Base-by-base conservation (phyloP, 2,329 filamentous ascomycete species). In the Malbranchea zuffiana region DNA sequence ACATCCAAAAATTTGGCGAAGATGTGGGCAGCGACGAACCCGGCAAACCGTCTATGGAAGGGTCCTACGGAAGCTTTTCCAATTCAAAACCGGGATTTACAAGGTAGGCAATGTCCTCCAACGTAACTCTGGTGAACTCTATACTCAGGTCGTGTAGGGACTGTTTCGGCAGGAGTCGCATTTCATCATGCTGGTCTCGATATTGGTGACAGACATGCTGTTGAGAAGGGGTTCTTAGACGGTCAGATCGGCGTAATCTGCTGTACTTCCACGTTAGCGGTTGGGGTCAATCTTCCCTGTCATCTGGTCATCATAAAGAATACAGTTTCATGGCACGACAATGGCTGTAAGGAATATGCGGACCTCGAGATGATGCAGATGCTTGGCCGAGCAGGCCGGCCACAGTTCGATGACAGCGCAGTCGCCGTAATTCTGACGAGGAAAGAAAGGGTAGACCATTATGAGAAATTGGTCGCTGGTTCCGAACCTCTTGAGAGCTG, bases 361-460 rank as follows among this genome's bases (percentile, higher is more conserved):
- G 83, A 90, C 52, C 65, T 92, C 4, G 84, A 92, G 47, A 72
- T 88, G 43, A 88, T 88, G 79, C 84, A 93, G 50, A 92, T 93
- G 84, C 71, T 92, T 32, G 84, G 84, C 5, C 75, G 84, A 44
- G 84, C 84, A 34, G 84, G 85, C 1, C 69, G 84, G 13, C 84
- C 85, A 4, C 85, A 92, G 50, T 92, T 87, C 44, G 85, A 88
- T 48, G 69, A 75, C 33, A 82, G 65, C 40, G 84, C 82, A 3
- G 70, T 77, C 25, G 85, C 82, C 7, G 76, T 90, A 11, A 87
- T 93, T 37, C 74, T 93, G 63, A 90, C 84, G 0, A 71, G 74
- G 16, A 63, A 68, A n/a, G 63, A 75, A 3, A 80, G 78, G 33
- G 72, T 74, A 4, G 50, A 66, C 2, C 69, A 73, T 33, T 92